These are phyloP conservation scores for Bifiguratus adelaidae DNA, from an alignment of 192 early-diverging fungal species.

Conservation along the genomic window DNA sequence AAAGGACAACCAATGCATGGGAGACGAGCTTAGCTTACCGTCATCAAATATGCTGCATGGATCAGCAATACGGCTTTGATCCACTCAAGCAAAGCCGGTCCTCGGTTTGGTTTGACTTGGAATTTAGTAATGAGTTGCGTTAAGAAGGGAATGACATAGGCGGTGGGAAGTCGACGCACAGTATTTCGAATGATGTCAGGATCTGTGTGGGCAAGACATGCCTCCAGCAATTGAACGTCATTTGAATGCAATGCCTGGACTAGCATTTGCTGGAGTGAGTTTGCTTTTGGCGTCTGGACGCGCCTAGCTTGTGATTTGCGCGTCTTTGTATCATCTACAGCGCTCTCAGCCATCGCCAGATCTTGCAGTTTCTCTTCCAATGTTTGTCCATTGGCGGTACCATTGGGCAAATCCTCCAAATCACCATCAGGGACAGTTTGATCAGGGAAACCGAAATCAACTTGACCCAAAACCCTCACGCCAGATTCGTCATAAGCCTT, in stretches of 20 bases:
- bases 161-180: constrained; percentile 30
- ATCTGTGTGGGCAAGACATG: constrained; percentile 30
- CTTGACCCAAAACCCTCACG: constrained; percentile 26
- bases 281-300: constrained; percentile 22
- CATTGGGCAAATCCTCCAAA: constrained; percentile 8
- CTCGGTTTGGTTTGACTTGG: constrained; percentile 32
- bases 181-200: constrained; percentile 35
- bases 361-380: constrained; percentile 31
- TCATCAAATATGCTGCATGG: constrained; percentile 47
- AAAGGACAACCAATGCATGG: background rate
- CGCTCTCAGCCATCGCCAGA: constrained; percentile 20
- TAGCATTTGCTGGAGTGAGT: constrained; percentile 36
- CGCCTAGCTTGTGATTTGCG: background rate
- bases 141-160: constrained; percentile 36
- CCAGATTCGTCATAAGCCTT: constrained; percentile 41
- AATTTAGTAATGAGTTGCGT: constrained; percentile 33
- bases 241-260: constrained; percentile 45
- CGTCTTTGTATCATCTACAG: constrained; percentile 8
- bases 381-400: constrained; percentile 11
- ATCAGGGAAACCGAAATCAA: constrained; percentile 24
- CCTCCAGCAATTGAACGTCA: constrained; percentile 30
- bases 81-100: constrained; percentile 32
- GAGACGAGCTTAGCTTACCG: constrained; percentile 6
- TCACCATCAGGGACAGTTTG: constrained; percentile 9
- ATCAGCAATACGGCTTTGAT: constrained; percentile 34